Evolutionary conservation across 306 rosid genomes (phyloP).

Genomic region (Prunus mira): DNA sequence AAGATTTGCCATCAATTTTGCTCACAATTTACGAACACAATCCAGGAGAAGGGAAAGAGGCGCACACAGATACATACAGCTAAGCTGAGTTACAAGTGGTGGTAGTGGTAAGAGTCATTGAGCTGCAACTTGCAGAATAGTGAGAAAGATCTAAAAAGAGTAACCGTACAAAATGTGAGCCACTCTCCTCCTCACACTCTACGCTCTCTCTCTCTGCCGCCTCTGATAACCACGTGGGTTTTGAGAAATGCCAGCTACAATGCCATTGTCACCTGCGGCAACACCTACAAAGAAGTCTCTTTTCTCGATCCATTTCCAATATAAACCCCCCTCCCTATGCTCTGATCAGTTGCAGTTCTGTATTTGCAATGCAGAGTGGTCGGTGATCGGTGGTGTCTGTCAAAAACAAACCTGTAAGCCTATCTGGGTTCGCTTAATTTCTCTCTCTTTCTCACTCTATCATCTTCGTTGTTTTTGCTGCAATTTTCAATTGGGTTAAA

Average conservation of each 20-base stretch:
- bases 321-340: neutral
- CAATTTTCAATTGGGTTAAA: neutral
- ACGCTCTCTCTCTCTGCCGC: neutral
- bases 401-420: neutral
- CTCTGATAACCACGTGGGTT: conserved; percentile 30
- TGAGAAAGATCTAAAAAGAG: neutral
- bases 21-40: neutral
- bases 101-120: neutral
- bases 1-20: neutral
- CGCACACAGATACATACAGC: neutral
- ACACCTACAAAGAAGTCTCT: neutral
- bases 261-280: neutral
- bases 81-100: neutral
- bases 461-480: neutral
- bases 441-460: neutral
- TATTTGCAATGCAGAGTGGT: neutral
- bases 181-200: neutral
- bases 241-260: conserved; percentile 5
- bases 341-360: neutral
- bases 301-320: neutral
- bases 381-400: neutral
- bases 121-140: neutral
- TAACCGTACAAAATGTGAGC: neutral
- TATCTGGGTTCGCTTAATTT: conserved; percentile 7
- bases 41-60: neutral